A percentile compares a stretch with the other conserved stretches of the same genome.
phyloP scores from a whole-genome alignment of 805 yeast species.

The Isabelozyma gotoi region DNA sequence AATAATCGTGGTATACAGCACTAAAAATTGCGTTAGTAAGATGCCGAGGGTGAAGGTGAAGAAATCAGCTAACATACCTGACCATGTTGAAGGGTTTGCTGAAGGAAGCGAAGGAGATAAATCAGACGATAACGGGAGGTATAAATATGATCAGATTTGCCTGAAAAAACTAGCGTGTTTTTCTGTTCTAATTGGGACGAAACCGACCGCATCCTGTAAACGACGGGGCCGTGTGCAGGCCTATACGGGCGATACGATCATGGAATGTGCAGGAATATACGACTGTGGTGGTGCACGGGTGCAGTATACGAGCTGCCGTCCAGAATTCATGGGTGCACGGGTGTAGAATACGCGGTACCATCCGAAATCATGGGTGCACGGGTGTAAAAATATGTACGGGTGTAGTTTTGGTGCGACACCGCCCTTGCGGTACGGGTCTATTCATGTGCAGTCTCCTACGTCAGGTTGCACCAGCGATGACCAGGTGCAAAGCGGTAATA shows the following conservation, averaged over 20 bases:
- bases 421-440: no score
- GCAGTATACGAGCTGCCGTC: no score
- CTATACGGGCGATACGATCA: no score
- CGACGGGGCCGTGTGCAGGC: no score
- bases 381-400: no score
- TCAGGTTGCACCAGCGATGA: not conserved
- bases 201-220: not conserved
- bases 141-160: not conserved
- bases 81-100: not conserved
- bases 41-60: no score
- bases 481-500: not conserved
- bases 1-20: constrained; percentile 35
- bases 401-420: no score
- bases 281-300: not conserved
- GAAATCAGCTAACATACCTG: not conserved
- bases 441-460: not conserved
- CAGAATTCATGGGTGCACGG: no score
- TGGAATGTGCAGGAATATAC: no score
- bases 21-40: constrained; percentile 8
- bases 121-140: not conserved
- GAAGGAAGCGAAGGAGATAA: not conserved
- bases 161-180: not conserved
- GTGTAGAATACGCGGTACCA: no score
- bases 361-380: no score
- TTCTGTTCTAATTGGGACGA: not conserved